Percentiles rank a stretch among this genome's conserved stretches.
phyloP scores from a whole-genome alignment of 2,329 filamentous ascomycete species.

The Pseudogymnoascus sp. region DNA sequence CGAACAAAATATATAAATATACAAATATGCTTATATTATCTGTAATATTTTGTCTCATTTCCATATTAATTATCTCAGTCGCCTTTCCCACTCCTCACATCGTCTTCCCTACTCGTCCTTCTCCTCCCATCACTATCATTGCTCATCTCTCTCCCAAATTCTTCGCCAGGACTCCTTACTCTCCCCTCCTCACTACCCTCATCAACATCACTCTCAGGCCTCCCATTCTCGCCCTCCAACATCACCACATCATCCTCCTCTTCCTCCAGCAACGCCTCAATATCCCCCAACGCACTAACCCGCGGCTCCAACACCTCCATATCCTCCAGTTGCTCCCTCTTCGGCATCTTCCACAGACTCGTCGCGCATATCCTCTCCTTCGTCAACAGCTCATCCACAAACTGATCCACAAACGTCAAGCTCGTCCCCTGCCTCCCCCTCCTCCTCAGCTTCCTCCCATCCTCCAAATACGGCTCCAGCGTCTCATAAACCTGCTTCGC shows the following conservation, averaged over 20 bases:
- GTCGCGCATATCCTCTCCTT: constrained; percentile 90
- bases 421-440: constrained; percentile 67
- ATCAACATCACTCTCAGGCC: background rate
- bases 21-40: background rate
- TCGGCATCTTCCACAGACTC: constrained; percentile 85
- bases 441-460: constrained; percentile 76
- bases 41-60: background rate
- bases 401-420: constrained; percentile 81
- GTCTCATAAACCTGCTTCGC: constrained; percentile 73
- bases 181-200: background rate
- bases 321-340: constrained; percentile 77
- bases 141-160: constrained; percentile 7
- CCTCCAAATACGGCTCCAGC: constrained; percentile 76
- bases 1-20: background rate
- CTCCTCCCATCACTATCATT: background rate
- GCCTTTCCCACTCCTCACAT: constrained; percentile 2
- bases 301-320: constrained; percentile 80
- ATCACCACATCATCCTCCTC: constrained; percentile 42
- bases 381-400: constrained; percentile 83
- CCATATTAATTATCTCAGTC: constrained; percentile 12
- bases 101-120: background rate
- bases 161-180: constrained; percentile 7
- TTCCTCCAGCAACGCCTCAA: constrained; percentile 64
- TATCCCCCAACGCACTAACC: constrained; percentile 73
- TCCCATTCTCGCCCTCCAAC: constrained; percentile 21